Base-by-base conservation (phyloP, 345 rosid species). In the Pseudoturritis turrita region DNA sequence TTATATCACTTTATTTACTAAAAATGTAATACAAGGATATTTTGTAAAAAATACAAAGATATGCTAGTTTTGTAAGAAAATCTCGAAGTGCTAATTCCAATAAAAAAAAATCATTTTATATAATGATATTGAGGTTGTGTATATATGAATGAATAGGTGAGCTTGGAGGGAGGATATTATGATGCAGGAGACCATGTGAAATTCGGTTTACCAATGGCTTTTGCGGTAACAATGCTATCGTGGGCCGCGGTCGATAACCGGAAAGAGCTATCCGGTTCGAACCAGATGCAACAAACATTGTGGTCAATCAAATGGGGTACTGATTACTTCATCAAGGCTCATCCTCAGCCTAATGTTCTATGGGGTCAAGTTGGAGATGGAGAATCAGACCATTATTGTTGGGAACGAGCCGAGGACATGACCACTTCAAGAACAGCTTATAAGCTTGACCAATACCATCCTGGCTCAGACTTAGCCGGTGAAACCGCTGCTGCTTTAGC, bases 281-380 rank as follows among this genome's bases (percentile, higher is more conserved):
- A 83, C 76, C 91, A 91, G 77, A 82, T 94, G 84, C 83, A 72
- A 18, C 80, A 84, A 26, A 22, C 90, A 17, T 63, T 90, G 62
- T 75, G 78, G 80, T 81, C 98, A 31, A 80, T 93, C 49, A 79
- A 72, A 82, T 93, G 97, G 97, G 94, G 86, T 11, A 85, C 96
- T 39, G 96, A 90, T 71, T 93, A 93, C 76, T 88, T 88, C 80
- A 46, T 93, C 46, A 87, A 86, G 72, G 91, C 94, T 14, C 94
- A 93, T 67, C 76, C 88, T 9, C 79, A 88, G 26, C 92, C 96
- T 1, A 69, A 88, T 78, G 81, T 87, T 61, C 85, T 93, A 7
- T 93, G 89, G 90, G 93, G 84, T 53, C 91, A 92, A 86, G 93
- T 86, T 78, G 98, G 97, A 2, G 96, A 90, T 73, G 97, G 98